Conservation (phyloP, 129 eudicot genomes). For the Flaveria bidentis region DNA sequence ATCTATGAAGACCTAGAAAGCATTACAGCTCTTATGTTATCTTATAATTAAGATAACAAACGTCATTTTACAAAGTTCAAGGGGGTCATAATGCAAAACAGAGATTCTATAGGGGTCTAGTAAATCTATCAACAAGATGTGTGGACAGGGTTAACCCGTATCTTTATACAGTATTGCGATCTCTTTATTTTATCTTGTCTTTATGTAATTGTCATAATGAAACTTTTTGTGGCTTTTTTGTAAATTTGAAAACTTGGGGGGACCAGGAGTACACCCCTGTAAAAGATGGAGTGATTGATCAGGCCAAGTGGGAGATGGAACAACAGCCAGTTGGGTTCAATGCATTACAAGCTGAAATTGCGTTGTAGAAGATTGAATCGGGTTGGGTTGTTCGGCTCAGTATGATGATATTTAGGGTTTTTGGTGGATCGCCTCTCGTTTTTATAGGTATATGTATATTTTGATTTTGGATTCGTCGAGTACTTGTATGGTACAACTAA, state of each 20-base stretch:
- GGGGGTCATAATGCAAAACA: background rate
- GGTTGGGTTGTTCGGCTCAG: background rate
- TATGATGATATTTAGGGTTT: background rate
- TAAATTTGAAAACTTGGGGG: conserved; percentile 32
- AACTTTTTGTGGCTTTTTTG: conserved; percentile 24
- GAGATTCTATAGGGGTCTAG: background rate
- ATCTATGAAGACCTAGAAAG: too few species aligned
- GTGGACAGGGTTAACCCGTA: conserved; percentile 27
- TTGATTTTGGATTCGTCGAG: conserved; percentile 27
- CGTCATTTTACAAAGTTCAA: background rate
- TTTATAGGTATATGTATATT: conserved; percentile 13
- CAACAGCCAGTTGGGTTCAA: conserved; percentile 55
- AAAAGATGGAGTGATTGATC: conserved; percentile 55
- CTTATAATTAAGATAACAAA: too few species aligned
- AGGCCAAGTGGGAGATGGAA: conserved; percentile 66
- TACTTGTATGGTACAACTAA: conserved; percentile 36
- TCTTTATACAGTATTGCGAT: conserved; percentile 18
- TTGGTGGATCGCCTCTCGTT: conserved; percentile 4
- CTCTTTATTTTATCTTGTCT: conserved; percentile 18
- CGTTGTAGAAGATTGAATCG: conserved; percentile 33
- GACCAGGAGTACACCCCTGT: conserved; percentile 74
- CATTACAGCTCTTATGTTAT: too few species aligned
- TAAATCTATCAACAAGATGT: background rate
- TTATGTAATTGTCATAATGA: conserved; percentile 25
- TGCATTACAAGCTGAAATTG: conserved; percentile 46